Conservation (phyloP, 2,329 filamentous ascomycete genomes). For the Fusarium sororula region DNA sequence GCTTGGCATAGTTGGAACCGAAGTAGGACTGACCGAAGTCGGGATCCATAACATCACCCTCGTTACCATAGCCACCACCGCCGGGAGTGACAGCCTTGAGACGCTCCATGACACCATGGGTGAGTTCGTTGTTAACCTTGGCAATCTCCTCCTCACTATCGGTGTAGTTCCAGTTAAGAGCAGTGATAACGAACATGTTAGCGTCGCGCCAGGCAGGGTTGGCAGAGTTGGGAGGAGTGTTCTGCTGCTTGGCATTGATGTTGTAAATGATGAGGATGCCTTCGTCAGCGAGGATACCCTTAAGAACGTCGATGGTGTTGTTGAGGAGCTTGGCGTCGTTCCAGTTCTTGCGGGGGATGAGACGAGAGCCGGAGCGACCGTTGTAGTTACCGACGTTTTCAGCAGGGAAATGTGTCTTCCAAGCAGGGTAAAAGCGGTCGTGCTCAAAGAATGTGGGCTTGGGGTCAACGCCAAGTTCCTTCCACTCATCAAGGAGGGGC, state of each 20-base stretch:
- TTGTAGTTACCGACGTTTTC: conserved; percentile 39
- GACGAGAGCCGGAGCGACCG: conserved; percentile 41
- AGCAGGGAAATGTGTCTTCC: conserved; percentile 38
- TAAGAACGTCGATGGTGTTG: conserved; percentile 23
- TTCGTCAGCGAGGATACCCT: conserved; percentile 12
- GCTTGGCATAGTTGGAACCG: conserved; percentile 47
- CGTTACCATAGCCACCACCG: conserved; percentile 43
- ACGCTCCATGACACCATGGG: conserved; percentile 28
- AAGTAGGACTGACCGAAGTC: conserved; percentile 50
- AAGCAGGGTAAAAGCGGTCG: conserved; percentile 43
- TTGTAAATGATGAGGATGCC: conserved; percentile 25
- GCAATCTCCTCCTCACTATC: conserved; percentile 11
- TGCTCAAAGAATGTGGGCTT: conserved; percentile 40
- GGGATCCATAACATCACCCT: conserved; percentile 50
- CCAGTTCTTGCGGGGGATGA: conserved; percentile 39
- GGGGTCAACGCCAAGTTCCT: conserved; percentile 42
- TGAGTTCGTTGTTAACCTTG: conserved; percentile 42
- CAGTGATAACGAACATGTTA: conserved; percentile 47
- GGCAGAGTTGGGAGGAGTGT: conserved; percentile 48
- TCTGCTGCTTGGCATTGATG: conserved; percentile 33
- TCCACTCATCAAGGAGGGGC: conserved; percentile 45
- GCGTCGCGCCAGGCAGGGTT: conserved; percentile 55
- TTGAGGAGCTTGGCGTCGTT: conserved; percentile 14
- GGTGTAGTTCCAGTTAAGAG: conserved; percentile 36
- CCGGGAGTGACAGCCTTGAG: conserved; percentile 38